These are phyloP conservation scores for Orychophragmus violaceus DNA, from an alignment of 345 rosid species.

Conservation along the genomic window DNA sequence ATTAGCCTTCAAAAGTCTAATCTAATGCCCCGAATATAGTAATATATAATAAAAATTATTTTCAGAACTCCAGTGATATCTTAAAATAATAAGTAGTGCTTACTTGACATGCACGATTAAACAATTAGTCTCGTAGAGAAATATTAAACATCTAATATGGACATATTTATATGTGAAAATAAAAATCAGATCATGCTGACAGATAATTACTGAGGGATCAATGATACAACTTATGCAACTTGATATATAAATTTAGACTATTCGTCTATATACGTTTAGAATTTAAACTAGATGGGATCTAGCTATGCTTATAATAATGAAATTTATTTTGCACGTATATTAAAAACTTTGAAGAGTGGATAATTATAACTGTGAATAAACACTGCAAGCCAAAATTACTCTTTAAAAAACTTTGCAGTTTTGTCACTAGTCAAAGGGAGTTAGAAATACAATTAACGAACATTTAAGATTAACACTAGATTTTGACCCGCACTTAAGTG, in stretches of 20 bases:
- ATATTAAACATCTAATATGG: neutral
- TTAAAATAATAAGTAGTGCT: neutral
- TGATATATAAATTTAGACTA: neutral
- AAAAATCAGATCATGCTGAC: neutral
- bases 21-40: neutral
- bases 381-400: neutral
- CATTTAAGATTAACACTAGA: neutral
- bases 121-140: neutral
- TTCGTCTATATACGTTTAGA: neutral
- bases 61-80: neutral
- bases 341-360: too few species aligned
- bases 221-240: neutral
- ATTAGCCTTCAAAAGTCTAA: neutral
- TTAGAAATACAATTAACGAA: neutral
- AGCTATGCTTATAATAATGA: neutral
- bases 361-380: neutral
- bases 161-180: neutral
- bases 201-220: neutral
- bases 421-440: neutral
- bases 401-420: neutral
- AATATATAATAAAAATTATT: neutral
- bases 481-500: too few species aligned
- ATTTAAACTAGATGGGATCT: neutral
- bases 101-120: neutral
- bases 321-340: neutral